A percentile compares a stretch with the other conserved stretches of the same genome.
Conservation (phyloP, 345 rosid species). For the Citrus glauca region DNA sequence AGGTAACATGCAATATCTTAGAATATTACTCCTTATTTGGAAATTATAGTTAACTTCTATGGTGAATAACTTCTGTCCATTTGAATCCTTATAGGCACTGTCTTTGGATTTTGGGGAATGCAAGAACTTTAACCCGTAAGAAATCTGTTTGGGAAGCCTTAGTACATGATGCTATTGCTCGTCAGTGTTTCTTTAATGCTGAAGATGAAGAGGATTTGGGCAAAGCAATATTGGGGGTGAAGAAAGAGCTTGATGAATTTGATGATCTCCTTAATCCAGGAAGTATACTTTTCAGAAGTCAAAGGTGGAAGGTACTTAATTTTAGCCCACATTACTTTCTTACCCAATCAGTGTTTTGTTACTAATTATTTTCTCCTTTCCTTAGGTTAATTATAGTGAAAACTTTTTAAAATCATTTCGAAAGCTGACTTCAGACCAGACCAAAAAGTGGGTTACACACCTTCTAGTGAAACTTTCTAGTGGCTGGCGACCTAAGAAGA, state of each 20-base stretch:
- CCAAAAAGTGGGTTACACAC: slow-evolving; percentile 22
- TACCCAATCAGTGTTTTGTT: neutral
- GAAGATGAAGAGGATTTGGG: slow-evolving; percentile 37
- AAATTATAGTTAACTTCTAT: neutral
- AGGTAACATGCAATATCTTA: slow-evolving; percentile 11
- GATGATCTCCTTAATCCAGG: slow-evolving; percentile 36
- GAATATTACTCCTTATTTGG: too few species aligned
- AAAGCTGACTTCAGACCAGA: slow-evolving; percentile 26
- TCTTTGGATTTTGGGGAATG: slow-evolving; percentile 55
- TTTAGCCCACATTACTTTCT: neutral
- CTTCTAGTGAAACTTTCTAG: slow-evolving; percentile 32
- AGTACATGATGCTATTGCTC: slow-evolving; percentile 36
- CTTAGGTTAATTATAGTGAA: slow-evolving; percentile 48
- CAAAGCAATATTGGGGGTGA: slow-evolving; percentile 28
- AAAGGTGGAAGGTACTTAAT: slow-evolving; percentile 46
- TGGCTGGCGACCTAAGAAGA: slow-evolving; percentile 52
- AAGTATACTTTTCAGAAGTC: slow-evolving; percentile 30
- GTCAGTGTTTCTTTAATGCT: slow-evolving; percentile 39
- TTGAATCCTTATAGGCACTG: slow-evolving; percentile 30
- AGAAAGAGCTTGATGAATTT: slow-evolving; percentile 36
- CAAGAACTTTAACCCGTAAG: slow-evolving; percentile 28
- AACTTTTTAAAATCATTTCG: slow-evolving; percentile 45
- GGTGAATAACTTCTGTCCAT: neutral
- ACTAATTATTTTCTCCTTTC: neutral
- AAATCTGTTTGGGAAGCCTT: slow-evolving; percentile 35